Base-by-base conservation (phyloP, 169 alveolate genomes). In the Plasmodium cynomolgi region DNA sequence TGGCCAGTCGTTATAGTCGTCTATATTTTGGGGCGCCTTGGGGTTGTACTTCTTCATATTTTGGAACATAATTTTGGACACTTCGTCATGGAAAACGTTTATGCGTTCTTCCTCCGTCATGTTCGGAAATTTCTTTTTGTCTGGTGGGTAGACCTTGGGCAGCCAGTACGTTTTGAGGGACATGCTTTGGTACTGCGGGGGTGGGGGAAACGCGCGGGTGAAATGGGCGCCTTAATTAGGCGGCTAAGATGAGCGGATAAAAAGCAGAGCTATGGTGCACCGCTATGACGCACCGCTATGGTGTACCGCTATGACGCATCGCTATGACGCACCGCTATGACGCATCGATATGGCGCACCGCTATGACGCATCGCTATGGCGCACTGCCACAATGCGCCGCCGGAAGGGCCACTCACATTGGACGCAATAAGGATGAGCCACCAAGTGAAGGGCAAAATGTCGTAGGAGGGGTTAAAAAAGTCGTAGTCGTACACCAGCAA, bases 1-100 rank as follows among this genome's bases (percentile, higher is more conserved):
- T 37, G 94, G 94, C 94, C 94, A 88, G 74, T 88, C 94, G 29
- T 73, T 88, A 73, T 88, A 88, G 81, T 88, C 88, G 31, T 88
- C 94, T 34, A 88, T 31, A 79, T 88, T 81, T 88, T 88, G 23
- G 33, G 94, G 94, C 29, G 94, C 86, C 58, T 23, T 88, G 33
- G 90, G 82, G 71, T 88, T 88, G 31, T 88, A 88, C 56, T 79
- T 79, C 44, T 88, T 88, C 94, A 88, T 88, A 77, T 56, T 77
- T 58, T 88, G 44, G 44, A 88, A 88, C 94, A 88, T 88, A 17
- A 88, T 88, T 88, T 79, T 75, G 34, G 94, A 88, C 47, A 88
- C 94, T 56, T 88, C 88, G 47, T 88, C 94, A 79, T 88, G 94
- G 54, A 88, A 88, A 15, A 77, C 68, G 44, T 88, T 80, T 20